Percentiles rank a stretch among this genome's conserved stretches.
Conservation (phyloP, 176 grass and related monocot genomes). For the Zea luxurians region DNA sequence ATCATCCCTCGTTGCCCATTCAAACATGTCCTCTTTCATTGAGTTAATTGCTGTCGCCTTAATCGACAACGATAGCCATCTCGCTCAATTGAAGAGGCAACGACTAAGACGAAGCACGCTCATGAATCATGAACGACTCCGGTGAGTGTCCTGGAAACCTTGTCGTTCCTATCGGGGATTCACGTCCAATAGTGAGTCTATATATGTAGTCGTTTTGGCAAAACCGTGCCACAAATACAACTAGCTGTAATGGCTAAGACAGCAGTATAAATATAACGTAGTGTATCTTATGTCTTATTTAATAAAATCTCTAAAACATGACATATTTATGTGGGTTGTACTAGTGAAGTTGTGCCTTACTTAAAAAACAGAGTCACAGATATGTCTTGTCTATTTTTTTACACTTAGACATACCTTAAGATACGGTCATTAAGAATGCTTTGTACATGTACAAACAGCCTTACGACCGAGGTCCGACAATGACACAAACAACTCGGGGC, state of each 20-base stretch:
- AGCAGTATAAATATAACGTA: too few relatives aligned
- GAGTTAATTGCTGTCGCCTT: background rate
- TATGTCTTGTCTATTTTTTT: too few relatives aligned
- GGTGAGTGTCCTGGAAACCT: background rate
- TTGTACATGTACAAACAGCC: too few relatives aligned
- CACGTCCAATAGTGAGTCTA: background rate
- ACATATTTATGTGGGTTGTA: too few relatives aligned
- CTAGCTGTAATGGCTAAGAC: background rate
- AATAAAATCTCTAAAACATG: too few relatives aligned
- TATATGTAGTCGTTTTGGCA: background rate
- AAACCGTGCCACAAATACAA: background rate
- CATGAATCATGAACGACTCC: background rate
- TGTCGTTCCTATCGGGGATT: background rate
- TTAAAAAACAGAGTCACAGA: too few relatives aligned
- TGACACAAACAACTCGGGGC: too few relatives aligned
- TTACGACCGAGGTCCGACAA: too few relatives aligned
- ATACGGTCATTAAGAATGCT: too few relatives aligned
- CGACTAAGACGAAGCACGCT: background rate
- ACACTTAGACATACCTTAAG: too few relatives aligned
- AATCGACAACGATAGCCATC: background rate
- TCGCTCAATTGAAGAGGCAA: background rate
- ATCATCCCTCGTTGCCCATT: background rate
- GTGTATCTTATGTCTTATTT: too few relatives aligned
- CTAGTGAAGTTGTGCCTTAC: too few relatives aligned
- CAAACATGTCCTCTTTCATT: background rate